Conservation (phyloP, 2,329 filamentous ascomycete species). For the Hypoxylon sp. region DNA sequence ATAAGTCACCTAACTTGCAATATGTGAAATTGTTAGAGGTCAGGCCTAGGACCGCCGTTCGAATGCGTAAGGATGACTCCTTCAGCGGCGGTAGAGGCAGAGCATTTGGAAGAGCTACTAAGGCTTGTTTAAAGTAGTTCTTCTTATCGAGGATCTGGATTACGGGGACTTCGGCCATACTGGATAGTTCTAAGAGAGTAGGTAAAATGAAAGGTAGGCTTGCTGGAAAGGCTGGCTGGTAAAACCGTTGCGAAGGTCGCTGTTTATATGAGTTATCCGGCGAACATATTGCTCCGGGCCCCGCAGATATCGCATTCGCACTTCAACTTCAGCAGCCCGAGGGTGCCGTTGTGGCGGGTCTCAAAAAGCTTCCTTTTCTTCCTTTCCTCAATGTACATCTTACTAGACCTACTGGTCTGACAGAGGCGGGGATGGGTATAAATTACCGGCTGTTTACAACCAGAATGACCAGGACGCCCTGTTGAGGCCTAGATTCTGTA, state of each 20-base stretch:
- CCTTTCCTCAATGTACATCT: not conserved
- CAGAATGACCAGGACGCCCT: too few species aligned
- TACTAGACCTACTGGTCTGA: not conserved
- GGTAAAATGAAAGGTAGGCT: not conserved
- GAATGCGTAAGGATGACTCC: conserved; percentile 53
- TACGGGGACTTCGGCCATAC: conserved; percentile 51
- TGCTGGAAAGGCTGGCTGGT: not conserved
- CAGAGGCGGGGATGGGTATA: too few species aligned
- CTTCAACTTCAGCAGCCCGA: not conserved
- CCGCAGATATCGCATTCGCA: conserved; percentile 17
- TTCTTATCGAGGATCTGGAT: conserved; percentile 54
- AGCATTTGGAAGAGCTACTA: conserved; percentile 48
- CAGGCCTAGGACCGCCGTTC: conserved; percentile 51
- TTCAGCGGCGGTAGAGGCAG: conserved; percentile 48
- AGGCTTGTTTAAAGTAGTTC: conserved; percentile 51
- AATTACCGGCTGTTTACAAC: too few species aligned
- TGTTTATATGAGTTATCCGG: conserved; percentile 18
- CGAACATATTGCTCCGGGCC: conserved; percentile 12
- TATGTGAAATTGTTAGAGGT: conserved; percentile 57
- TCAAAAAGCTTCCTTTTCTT: not conserved
- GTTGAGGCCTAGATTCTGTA: too few species aligned
- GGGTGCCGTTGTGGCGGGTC: not conserved
- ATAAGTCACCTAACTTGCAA: conserved; percentile 50
- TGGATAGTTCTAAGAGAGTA: conserved; percentile 5
- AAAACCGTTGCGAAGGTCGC: not conserved